Base-by-base conservation (phyloP, 208 protist species). In the Tetramitus jugosus region DNA sequence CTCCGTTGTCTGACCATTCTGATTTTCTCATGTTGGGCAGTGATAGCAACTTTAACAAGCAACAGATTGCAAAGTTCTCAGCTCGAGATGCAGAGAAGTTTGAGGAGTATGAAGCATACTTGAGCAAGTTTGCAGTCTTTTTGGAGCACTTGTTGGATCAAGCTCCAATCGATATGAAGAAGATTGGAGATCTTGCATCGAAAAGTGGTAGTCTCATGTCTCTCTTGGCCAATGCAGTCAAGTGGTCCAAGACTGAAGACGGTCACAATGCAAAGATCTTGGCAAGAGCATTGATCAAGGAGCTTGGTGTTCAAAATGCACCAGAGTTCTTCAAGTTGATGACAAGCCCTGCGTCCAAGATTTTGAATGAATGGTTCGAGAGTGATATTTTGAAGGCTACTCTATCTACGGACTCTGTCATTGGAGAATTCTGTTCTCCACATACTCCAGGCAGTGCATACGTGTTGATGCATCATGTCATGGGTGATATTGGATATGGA, bases 401-500 rank as follows among this genome's bases (percentile, higher is more conserved):
- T 1, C 74, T 89, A 17, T 80, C 86, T 10, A 89, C 86, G 1
- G 86, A 89, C 69, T 64, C 84, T 20, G 79, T 89, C 35, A 89
- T 87, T 75, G 86, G 86, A 3, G 83, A 79, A 33, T 84, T 86
- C 76, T 69, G 62, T 1, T 79, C 74, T 40, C 85, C 84, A 39
- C 45, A 33, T 14, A 42, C 60, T 20, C 77, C 80, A 31, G 86
- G 86, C n/a, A 76, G 42, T 62, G 80, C 52, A 7, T 89, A 89
- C 46, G 86, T 89, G 0, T 79, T 89, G 3, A 60, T 89, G 0
- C 86, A 89, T 76, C 86, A 89, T 56, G 80, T 86, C 33, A 87
- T 87, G 84, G 84, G 84, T 31, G 67, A 74, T 74, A 37, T 53
- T 35, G 67, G 67, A 0, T 53, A 23, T 37, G 67, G 69, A 29